These are phyloP conservation scores for Malassezia sp. DNA, from an alignment of 1,284 basidiomycete genomes.

Conservation along the genomic window DNA sequence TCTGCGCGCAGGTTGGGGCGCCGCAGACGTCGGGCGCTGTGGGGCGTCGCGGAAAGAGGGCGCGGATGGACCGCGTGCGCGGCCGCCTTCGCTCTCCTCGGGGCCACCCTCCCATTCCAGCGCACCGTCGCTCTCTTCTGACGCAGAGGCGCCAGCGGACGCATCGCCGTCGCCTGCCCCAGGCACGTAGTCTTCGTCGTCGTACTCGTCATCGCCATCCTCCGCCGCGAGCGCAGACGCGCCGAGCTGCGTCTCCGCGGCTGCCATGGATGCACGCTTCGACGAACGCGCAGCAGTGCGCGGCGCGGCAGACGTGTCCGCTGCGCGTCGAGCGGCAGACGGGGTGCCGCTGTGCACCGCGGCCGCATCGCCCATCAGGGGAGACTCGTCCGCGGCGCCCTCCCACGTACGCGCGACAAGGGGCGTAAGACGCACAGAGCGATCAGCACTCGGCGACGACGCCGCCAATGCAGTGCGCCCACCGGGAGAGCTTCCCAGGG, in stretches of 20 bases:
- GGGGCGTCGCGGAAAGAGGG: too few species aligned
- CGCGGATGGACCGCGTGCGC: too few species aligned
- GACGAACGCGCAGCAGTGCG: neutral
- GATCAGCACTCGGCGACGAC: neutral
- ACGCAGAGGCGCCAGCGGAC: too few species aligned
- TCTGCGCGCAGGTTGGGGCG: too few species aligned
- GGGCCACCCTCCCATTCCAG: too few species aligned
- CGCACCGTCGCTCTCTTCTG: too few species aligned
- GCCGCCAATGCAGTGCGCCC: neutral
- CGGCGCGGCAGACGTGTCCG: neutral
- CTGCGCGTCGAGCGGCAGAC: slow-evolving; percentile 2
- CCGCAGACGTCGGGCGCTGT: too few species aligned
- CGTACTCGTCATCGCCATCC: slow-evolving; percentile 3
- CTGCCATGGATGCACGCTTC: neutral
- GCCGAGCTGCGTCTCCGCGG: neutral
- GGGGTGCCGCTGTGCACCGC: too few species aligned
- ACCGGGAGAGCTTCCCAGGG: neutral
- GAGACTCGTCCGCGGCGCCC: slow-evolving; percentile 11
- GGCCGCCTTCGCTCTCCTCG: too few species aligned
- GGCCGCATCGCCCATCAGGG: slow-evolving; percentile 4
- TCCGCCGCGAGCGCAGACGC: too few species aligned
- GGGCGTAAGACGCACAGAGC: slow-evolving; percentile 2
- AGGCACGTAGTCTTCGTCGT: slow-evolving; percentile 1
- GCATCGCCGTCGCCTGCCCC: too few species aligned
- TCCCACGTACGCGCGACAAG: neutral